phyloP scores from a whole-genome alignment of 1,284 basidiomycete genomes.

The Testicularia cyperi region DNA sequence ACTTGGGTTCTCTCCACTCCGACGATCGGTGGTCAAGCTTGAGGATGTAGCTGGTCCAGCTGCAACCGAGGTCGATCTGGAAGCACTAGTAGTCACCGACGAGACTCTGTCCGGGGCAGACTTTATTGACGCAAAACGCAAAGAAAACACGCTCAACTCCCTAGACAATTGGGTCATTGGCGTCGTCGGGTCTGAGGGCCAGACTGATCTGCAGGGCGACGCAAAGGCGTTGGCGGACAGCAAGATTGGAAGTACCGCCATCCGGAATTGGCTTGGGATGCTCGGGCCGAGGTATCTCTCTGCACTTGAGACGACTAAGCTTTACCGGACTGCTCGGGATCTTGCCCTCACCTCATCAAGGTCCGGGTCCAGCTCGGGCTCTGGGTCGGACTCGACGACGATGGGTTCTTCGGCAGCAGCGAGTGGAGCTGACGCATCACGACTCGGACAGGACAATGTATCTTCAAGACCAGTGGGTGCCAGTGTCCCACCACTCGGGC shows the following conservation, averaged over 20 bases:
- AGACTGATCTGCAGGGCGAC: slow-evolving; percentile 48
- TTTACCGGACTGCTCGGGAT: slow-evolving; percentile 7
- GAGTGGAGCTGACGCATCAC: background rate
- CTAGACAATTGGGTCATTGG: slow-evolving; percentile 47
- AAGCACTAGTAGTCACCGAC: slow-evolving; percentile 53
- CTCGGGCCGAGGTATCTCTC: slow-evolving; percentile 18
- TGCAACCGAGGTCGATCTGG: slow-evolving; percentile 43
- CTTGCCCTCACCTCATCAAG: slow-evolving; percentile 14
- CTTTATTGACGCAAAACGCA: slow-evolving; percentile 40
- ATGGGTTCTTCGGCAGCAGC: too few species aligned
- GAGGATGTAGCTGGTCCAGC: slow-evolving; percentile 55
- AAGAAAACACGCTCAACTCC: slow-evolving; percentile 32
- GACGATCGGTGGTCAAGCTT: slow-evolving; percentile 44
- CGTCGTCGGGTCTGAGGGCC: slow-evolving; percentile 45
- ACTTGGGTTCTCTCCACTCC: slow-evolving; percentile 15
- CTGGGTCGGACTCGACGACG: too few species aligned
- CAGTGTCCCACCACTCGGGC: slow-evolving; percentile 53
- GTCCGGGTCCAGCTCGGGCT: too few species aligned
- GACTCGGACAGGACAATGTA: slow-evolving; percentile 3
- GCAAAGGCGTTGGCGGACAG: slow-evolving; percentile 43
- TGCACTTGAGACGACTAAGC: slow-evolving; percentile 21
- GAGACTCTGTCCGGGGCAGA: slow-evolving; percentile 53
- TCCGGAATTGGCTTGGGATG: slow-evolving; percentile 46
- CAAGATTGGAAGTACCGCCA: slow-evolving; percentile 58
- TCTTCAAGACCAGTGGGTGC: slow-evolving; percentile 39